Evolutionary conservation across 176 grass and related monocot species (phyloP).

Genomic region (Carex cristatella): DNA sequence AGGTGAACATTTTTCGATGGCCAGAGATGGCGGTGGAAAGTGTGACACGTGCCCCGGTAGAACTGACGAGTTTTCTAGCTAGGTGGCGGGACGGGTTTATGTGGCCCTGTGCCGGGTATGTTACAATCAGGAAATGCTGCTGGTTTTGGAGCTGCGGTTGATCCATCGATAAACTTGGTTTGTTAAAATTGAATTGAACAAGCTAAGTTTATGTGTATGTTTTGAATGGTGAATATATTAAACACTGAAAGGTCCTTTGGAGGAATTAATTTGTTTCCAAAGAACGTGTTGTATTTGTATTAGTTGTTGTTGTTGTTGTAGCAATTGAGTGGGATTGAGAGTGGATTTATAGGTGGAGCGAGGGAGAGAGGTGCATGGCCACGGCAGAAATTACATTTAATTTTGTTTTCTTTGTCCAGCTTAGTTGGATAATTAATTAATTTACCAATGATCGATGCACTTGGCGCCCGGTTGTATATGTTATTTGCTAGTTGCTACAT

Average conservation of each 20-base stretch:
- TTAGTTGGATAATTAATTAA: no score
- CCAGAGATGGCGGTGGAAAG: constrained; percentile 31
- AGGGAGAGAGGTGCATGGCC: no score
- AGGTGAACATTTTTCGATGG: constrained; percentile 44
- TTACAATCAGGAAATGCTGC: constrained; percentile 45
- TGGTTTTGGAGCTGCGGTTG: background rate
- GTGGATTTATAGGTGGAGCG: no score
- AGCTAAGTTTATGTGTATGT: background rate
- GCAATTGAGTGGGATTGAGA: background rate
- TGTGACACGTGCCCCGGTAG: constrained; percentile 33
- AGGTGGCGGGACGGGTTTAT: constrained; percentile 46
- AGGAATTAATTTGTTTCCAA: background rate
- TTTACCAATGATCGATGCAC: no score
- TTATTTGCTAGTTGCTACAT: no score
- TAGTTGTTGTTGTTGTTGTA: background rate
- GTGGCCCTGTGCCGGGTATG: constrained; percentile 35
- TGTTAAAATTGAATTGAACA: background rate
- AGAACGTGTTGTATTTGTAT: no score
- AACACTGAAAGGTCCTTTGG: background rate
- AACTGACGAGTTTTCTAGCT: constrained; percentile 8
- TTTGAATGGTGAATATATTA: background rate
- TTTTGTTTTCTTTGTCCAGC: no score
- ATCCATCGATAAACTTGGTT: background rate
- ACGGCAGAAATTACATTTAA: no score
- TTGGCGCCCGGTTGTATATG: no score